A percentile compares a stretch with the other conserved stretches of the same genome.
phyloP scores from a whole-genome alignment of 1,284 basidiomycete genomes.

The Laetiporus sulphureus region DNA sequence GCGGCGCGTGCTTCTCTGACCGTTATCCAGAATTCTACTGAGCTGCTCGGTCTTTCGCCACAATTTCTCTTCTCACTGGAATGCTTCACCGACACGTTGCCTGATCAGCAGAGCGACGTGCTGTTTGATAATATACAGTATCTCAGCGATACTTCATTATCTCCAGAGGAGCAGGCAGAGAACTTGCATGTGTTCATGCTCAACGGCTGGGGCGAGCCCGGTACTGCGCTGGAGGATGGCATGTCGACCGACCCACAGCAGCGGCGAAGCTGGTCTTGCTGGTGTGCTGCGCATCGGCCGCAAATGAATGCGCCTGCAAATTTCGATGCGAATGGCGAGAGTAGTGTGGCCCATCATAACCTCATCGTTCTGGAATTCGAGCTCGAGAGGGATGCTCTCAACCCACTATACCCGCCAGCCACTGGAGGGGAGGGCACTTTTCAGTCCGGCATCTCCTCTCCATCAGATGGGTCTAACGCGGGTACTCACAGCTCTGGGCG shows the following conservation, averaged over 20 bases:
- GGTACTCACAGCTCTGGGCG: conserved; percentile 20
- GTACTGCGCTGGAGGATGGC: conserved; percentile 33
- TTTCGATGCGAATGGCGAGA: conserved; percentile 6
- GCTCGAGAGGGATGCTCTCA: conserved; percentile 65
- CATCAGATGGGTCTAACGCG: conserved; percentile 15
- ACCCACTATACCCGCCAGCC: conserved; percentile 58
- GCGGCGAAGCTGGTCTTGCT: conserved; percentile 70
- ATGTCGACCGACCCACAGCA: conserved; percentile 27
- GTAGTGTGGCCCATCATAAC: conserved; percentile 16
- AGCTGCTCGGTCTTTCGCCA: conserved; percentile 71
- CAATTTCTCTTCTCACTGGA: conserved; percentile 72
- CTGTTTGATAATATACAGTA: conserved; percentile 79
- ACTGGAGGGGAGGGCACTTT: conserved; percentile 8
- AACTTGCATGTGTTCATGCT: conserved; percentile 70
- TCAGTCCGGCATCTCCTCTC: conserved; percentile 24
- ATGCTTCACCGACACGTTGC: conserved; percentile 72
- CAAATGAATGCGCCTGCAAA: conserved; percentile 20
- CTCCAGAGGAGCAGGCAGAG: conserved; percentile 44
- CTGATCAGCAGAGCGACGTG: conserved; percentile 62
- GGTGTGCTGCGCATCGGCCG: conserved; percentile 78
- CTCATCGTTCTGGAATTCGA: conserved; percentile 81
- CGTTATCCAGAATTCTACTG: conserved; percentile 48
- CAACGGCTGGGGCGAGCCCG: conserved; percentile 65
- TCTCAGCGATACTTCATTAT: conserved; percentile 44
- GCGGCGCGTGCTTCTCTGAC: background rate